Conservation (phyloP, 148 eudicot genomes). For the Amaranthus palmeri region DNA sequence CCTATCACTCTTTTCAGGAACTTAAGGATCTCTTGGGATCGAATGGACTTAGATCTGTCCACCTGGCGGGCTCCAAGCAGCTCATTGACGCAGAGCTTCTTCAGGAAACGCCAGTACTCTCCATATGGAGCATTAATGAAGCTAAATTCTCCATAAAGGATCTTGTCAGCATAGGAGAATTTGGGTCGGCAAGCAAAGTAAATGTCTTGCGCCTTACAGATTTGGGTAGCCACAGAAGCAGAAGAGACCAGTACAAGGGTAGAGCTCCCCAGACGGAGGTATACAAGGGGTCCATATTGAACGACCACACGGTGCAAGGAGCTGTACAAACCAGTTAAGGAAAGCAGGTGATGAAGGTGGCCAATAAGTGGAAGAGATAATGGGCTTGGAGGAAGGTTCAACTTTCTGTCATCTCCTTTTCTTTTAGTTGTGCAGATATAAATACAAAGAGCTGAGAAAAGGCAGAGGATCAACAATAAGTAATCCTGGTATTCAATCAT, state of each 20-base stretch:
- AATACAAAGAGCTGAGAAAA: conserved; percentile 10
- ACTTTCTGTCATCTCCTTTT: background rate
- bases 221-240: conserved; percentile 12
- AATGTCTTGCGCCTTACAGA: conserved; percentile 25
- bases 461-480: conserved; percentile 19
- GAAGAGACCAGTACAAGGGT: conserved; percentile 24
- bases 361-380: conserved; percentile 32
- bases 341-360: conserved; percentile 29
- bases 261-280: conserved; percentile 25
- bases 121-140: conserved; percentile 26
- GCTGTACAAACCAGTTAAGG: conserved; percentile 15
- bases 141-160: conserved; percentile 15
- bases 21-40: conserved; percentile 21
- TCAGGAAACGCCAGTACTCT: conserved; percentile 29
- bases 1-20: conserved; percentile 10
- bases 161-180: conserved; percentile 23
- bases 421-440: background rate
- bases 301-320: conserved; percentile 25
- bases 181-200: conserved; percentile 22
- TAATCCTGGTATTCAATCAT: background rate
- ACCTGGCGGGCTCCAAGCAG: conserved; percentile 19
- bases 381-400: conserved; percentile 34
- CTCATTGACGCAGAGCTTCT: conserved; percentile 19
- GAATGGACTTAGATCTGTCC: conserved; percentile 9
- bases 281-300: conserved; percentile 27